A percentile compares a stretch with the other conserved stretches of the same genome.
phyloP scores from a whole-genome alignment of 148 eudicot species.

The Beta vulgaris region DNA sequence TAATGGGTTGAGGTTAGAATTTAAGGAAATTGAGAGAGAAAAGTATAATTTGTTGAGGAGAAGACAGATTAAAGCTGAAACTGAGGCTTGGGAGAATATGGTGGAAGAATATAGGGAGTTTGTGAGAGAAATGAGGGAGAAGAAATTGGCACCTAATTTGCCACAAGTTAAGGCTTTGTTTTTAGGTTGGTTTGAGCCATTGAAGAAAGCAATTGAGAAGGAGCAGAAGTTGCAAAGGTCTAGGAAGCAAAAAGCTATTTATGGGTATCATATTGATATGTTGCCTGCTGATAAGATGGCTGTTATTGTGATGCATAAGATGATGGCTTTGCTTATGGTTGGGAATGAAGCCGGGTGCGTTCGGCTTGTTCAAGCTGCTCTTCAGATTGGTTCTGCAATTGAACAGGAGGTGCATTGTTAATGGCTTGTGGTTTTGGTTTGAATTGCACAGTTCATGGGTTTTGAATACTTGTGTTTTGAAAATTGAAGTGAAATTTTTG shows the following conservation, averaged over 20 bases:
- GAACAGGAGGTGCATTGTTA: constrained; percentile 65
- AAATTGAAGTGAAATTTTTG: no score
- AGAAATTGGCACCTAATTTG: constrained; percentile 78
- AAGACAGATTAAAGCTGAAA: constrained; percentile 78
- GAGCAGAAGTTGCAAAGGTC: constrained; percentile 56
- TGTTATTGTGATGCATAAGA: constrained; percentile 85
- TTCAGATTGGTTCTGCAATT: constrained; percentile 75
- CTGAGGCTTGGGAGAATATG: constrained; percentile 87
- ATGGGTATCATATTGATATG: constrained; percentile 50
- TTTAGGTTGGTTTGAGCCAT: constrained; percentile 88
- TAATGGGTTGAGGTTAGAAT: constrained; percentile 23
- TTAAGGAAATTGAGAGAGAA: constrained; percentile 31
- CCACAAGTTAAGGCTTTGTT: constrained; percentile 79
- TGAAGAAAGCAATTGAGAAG: constrained; percentile 66
- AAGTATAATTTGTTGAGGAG: constrained; percentile 51
- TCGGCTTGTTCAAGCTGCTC: constrained; percentile 69
- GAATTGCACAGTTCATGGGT: neutral
- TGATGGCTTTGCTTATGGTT: constrained; percentile 75
- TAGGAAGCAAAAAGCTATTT: constrained; percentile 45
- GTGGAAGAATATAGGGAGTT: constrained; percentile 75
- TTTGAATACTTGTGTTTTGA: no score
- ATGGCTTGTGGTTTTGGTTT: neutral
- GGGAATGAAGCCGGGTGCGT: constrained; percentile 54
- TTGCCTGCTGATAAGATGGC: constrained; percentile 94
- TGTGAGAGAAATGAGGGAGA: constrained; percentile 81